Evolutionary conservation across 495 filamentous ascomycete species (phyloP), one percentile per base, ranked within the genome.

Genomic region (Hypomontagnella submonticulosa): DNA sequence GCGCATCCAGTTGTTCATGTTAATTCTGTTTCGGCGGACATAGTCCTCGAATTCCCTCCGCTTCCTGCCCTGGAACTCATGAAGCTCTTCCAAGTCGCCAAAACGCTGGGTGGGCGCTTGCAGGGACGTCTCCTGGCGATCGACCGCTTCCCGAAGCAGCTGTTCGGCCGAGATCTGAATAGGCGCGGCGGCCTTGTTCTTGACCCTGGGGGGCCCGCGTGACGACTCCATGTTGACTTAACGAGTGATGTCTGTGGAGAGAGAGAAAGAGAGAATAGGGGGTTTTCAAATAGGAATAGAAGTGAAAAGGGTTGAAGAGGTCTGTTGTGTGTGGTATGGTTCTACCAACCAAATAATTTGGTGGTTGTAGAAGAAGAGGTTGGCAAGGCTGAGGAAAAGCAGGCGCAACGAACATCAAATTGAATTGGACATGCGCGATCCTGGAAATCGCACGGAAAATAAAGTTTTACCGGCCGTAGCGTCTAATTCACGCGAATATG

Each of bases 1-100:
- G 66, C 92, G 89, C 87, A 96, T 92, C 95, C 95, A 99, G 75
- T 99, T 98, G 77, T 95, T 95, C 84, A 97, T 93, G 66, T 97
- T 97, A 71, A 98, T 84, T 68, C 93, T 79, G 72, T 98, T 97
- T 50, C 96, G 91, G 58, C 92, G 89, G 48, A 97, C 92, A 90
- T 97, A 98, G 83, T 97, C 91, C 76, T 99, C 95, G 71, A 96
- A 99, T 71, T 97, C 95, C 76, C 92, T 96, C 66, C 95, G 82
- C 79, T 97, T 97, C 52, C 95, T 87, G 50, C 92, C 94, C 71
- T 98, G 95, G 79, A 91, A 97, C 76, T 98, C 95, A 80, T 98
- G 94, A 38, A 99, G 85, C 82, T 99, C 95, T 82, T 99, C 95
- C 71, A 99, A 86, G 72, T 99, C 95, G 50, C 91, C 92, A 61